Evolutionary conservation across 139 green algal genomes (phyloP).

Genomic region (Picochlorum sp.): DNA sequence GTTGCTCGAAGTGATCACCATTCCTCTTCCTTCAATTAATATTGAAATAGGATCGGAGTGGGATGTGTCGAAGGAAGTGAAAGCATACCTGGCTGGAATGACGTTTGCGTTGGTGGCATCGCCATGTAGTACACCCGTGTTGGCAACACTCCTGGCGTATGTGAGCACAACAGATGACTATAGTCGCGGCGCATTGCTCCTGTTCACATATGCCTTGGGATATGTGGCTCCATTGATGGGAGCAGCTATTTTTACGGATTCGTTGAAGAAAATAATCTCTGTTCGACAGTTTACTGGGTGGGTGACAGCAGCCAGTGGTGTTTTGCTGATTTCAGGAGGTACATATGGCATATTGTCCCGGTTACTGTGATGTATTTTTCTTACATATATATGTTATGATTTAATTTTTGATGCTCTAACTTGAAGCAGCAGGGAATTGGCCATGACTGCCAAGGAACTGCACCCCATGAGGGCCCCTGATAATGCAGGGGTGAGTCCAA

Average conservation of each 20-base stretch:
- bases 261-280: slow-evolving; percentile 61
- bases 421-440: slow-evolving; percentile 78
- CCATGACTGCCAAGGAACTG: slow-evolving; percentile 71
- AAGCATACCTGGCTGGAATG: slow-evolving; percentile 81
- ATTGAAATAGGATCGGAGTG: not conserved
- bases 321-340: slow-evolving; percentile 73
- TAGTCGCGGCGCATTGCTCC: slow-evolving; percentile 41
- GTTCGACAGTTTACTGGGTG: slow-evolving; percentile 70
- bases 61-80: slow-evolving; percentile 33
- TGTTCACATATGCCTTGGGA: slow-evolving; percentile 84
- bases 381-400: not conserved
- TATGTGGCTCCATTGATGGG: slow-evolving; percentile 89
- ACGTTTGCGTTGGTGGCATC: slow-evolving; percentile 93
- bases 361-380: slow-evolving; percentile 12
- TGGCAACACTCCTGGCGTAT: slow-evolving; percentile 89
- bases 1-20: slow-evolving; percentile 78
- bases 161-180: slow-evolving; percentile 59
- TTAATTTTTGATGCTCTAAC: slow-evolving; percentile 13
- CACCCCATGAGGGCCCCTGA: slow-evolving; percentile 71
- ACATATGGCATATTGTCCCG: slow-evolving; percentile 74
- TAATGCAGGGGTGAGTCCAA: slow-evolving; percentile 47
- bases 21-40: slow-evolving; percentile 16
- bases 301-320: slow-evolving; percentile 78
- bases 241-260: slow-evolving; percentile 74
- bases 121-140: slow-evolving; percentile 89